Evolutionary conservation across 2,329 filamentous ascomycete genomes (phyloP).

Genomic region (Colletotrichum tamarilloi): DNA sequence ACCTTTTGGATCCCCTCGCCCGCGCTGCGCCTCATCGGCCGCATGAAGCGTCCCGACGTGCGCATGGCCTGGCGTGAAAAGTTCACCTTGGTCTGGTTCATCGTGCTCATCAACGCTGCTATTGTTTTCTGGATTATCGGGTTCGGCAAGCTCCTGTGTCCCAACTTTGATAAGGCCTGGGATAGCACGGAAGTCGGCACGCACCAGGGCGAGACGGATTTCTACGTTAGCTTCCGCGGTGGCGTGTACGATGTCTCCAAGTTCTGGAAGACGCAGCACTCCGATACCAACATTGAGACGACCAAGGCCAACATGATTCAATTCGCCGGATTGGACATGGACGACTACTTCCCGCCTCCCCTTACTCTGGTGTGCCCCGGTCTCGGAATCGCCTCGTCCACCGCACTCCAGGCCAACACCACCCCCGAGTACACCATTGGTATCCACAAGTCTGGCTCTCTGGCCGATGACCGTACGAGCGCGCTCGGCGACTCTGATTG

Average conservation of each 20-base stretch:
- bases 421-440: constrained; percentile 67
- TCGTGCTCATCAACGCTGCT: constrained; percentile 81
- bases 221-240: constrained; percentile 88
- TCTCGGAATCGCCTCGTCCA: constrained; percentile 70
- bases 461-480: constrained; percentile 65
- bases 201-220: constrained; percentile 81
- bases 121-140: constrained; percentile 93
- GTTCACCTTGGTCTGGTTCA: constrained; percentile 82
- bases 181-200: constrained; percentile 73
- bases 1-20: constrained; percentile 97
- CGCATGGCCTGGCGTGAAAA: constrained; percentile 99
- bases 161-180: constrained; percentile 93
- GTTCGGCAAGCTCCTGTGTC: constrained; percentile 88
- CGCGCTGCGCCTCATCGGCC: constrained; percentile 80
- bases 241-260: constrained; percentile 92
- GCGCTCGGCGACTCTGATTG: constrained; percentile 74
- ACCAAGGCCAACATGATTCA: constrained; percentile 75
- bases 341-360: constrained; percentile 87
- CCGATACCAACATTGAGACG: constrained; percentile 74
- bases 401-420: constrained; percentile 72
- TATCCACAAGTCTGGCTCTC: constrained; percentile 77
- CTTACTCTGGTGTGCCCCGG: constrained; percentile 79
- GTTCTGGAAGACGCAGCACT: constrained; percentile 88
- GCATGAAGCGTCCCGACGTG: constrained; percentile 97
- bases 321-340: constrained; percentile 82